A percentile compares a stretch with the other conserved stretches of the same genome.
Conservation (phyloP, 495 filamentous ascomycete genomes). For the Letharia lupina region DNA sequence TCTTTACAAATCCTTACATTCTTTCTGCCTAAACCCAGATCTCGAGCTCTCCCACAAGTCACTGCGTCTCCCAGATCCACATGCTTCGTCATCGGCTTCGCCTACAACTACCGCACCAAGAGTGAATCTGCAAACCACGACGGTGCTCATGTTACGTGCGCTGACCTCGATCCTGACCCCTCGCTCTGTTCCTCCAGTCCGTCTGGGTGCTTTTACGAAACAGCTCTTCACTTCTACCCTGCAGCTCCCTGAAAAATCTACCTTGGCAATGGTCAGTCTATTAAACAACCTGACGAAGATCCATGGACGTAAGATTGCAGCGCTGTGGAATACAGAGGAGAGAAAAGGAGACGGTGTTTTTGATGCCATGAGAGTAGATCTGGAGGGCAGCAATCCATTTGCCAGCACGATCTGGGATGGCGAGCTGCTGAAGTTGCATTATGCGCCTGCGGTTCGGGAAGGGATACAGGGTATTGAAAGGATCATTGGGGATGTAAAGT, state of each 20-base stretch:
- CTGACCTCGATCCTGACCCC: slow-evolving; percentile 70
- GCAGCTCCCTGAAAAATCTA: slow-evolving; percentile 83
- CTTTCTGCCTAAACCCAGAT: slow-evolving; percentile 70
- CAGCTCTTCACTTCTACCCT: slow-evolving; percentile 73
- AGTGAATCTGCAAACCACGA: slow-evolving; percentile 88
- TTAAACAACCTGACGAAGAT: slow-evolving; percentile 64
- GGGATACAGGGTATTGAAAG: slow-evolving; percentile 65
- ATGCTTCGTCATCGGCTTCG: slow-evolving; percentile 32
- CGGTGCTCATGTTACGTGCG: slow-evolving; percentile 79
- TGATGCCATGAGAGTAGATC: slow-evolving; percentile 45
- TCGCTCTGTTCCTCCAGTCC: slow-evolving; percentile 57
- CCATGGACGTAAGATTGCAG: slow-evolving; percentile 59
- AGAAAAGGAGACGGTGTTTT: slow-evolving; percentile 72
- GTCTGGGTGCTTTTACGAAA: slow-evolving; percentile 89
- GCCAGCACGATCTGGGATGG: slow-evolving; percentile 89
- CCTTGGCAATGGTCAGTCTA: slow-evolving; percentile 64
- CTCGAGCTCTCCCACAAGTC: slow-evolving; percentile 76
- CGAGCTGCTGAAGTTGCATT: slow-evolving; percentile 77
- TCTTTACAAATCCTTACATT: slow-evolving; percentile 75
- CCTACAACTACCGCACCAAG: slow-evolving; percentile 41
- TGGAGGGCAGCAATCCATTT: slow-evolving; percentile 82
- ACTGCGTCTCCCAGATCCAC: slow-evolving; percentile 69
- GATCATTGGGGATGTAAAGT: slow-evolving; percentile 32
- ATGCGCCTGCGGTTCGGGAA: slow-evolving; percentile 74
- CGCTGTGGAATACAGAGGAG: slow-evolving; percentile 82